phyloP scores from a whole-genome alignment of 1,284 basidiomycete species.

The Veloboletus limbatus region DNA sequence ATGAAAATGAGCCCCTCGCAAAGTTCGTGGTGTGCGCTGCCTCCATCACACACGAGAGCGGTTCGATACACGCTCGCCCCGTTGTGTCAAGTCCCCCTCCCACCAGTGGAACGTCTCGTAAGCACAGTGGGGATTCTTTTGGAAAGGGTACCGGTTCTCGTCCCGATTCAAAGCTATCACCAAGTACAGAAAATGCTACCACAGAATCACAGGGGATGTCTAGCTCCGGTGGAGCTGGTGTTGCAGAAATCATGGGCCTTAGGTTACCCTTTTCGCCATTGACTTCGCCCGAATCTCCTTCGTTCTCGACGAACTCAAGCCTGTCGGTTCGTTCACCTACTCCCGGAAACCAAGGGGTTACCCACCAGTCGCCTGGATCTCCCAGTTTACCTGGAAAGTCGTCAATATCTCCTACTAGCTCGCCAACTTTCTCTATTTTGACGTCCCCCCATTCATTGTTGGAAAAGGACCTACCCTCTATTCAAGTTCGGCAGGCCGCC shows the following conservation, averaged over 20 bases:
- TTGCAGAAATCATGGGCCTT: slow-evolving; percentile 31
- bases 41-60: slow-evolving; percentile 24
- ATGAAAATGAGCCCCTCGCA: slow-evolving; percentile 28
- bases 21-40: slow-evolving; percentile 12
- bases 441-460: slow-evolving; percentile 45
- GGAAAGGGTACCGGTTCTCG: slow-evolving; percentile 28
- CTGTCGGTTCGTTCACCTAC: slow-evolving; percentile 21
- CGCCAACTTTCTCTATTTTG: slow-evolving; percentile 39
- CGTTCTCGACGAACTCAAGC: slow-evolving; percentile 34
- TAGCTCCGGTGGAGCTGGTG: slow-evolving; percentile 12
- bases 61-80: slow-evolving; percentile 10
- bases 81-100: slow-evolving; percentile 24
- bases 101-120: slow-evolving; percentile 22
- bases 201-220: slow-evolving; percentile 25
- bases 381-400: slow-evolving; percentile 16
- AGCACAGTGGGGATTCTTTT: slow-evolving; percentile 30
- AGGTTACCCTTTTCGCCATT: slow-evolving; percentile 32
- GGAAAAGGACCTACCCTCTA: slow-evolving; percentile 35
- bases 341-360: slow-evolving; percentile 15
- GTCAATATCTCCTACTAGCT: slow-evolving; percentile 24
- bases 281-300: slow-evolving; percentile 32
- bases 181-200: slow-evolving; percentile 25
- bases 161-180: slow-evolving; percentile 38
- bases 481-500: slow-evolving; percentile 27
- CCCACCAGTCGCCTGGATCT: slow-evolving; percentile 17